Percentiles rank a stretch among this genome's conserved stretches.
These are phyloP conservation scores for Pythium myriotylum DNA, from an alignment of 352 stramenopile genomes.

Conservation along the genomic window DNA sequence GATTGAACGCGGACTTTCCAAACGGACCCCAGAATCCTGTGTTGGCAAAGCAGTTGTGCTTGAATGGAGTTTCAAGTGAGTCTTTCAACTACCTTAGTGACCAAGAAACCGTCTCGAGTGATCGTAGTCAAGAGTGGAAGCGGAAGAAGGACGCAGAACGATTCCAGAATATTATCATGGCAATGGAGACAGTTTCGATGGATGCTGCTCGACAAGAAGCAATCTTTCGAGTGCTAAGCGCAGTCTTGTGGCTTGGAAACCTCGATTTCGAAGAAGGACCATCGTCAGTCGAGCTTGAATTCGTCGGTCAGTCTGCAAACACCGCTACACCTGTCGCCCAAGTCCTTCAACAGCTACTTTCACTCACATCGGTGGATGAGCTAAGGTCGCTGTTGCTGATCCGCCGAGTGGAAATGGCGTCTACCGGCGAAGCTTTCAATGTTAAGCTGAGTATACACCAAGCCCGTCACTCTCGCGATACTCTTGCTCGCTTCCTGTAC, in stretches of 20 bases:
- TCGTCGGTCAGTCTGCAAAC: background rate
- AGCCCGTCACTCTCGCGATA: slow-evolving; percentile 48
- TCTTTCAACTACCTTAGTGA: slow-evolving; percentile 54
- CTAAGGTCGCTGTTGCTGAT: slow-evolving; percentile 41
- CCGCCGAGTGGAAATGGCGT: slow-evolving; percentile 42
- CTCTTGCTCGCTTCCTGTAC: slow-evolving; percentile 65
- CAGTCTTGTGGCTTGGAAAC: slow-evolving; percentile 76
- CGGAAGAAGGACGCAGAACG: slow-evolving; percentile 66
- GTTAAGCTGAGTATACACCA: slow-evolving; percentile 52
- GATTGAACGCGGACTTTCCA: slow-evolving; percentile 36
- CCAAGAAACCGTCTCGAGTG: background rate
- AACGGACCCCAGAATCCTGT: slow-evolving; percentile 24
- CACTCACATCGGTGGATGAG: background rate
- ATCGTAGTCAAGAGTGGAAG: slow-evolving; percentile 34
- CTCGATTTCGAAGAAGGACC: slow-evolving; percentile 44
- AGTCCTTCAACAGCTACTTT: slow-evolving; percentile 16
- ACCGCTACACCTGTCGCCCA: background rate
- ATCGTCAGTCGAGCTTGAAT: background rate
- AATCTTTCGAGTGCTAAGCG: slow-evolving; percentile 67
- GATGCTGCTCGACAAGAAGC: slow-evolving; percentile 40
- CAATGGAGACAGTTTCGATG: slow-evolving; percentile 50
- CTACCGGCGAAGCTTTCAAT: slow-evolving; percentile 58
- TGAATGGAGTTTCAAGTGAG: slow-evolving; percentile 39
- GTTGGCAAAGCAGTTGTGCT: slow-evolving; percentile 41
- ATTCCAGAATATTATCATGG: slow-evolving; percentile 59